Conservation (phyloP, 306 rosid genomes). For the Psophocarpus tetragonolobus region DNA sequence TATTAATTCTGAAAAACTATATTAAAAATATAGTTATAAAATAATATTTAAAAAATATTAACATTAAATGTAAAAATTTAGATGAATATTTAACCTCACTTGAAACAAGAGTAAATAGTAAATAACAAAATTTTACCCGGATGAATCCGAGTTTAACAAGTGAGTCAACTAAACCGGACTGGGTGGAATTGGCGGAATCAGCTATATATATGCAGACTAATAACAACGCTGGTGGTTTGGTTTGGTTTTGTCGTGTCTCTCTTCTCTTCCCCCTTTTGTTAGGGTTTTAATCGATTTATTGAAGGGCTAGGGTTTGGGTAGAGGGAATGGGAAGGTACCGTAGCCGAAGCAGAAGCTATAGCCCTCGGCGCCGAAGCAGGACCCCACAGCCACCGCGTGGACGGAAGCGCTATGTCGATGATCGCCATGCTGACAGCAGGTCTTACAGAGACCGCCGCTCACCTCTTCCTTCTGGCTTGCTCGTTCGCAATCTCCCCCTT, state of each 20-base stretch:
- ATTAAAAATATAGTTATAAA: no score
- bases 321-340: conserved; percentile 68
- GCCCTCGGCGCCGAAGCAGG: conserved; percentile 92
- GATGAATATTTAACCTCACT: no score
- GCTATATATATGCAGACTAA: not conserved
- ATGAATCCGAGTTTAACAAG: not conserved
- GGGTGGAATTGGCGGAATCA: not conserved
- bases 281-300: conserved; percentile 26
- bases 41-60: no score
- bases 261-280: conserved; percentile 35
- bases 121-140: not conserved
- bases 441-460: conserved; percentile 84
- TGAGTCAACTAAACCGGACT: not conserved
- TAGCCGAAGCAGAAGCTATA: conserved; percentile 90
- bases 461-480: conserved; percentile 91
- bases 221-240: not conserved
- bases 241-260: not conserved
- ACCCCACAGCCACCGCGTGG: conserved; percentile 65
- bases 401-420: conserved; percentile 79
- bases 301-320: not conserved
- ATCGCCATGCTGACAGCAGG: conserved; percentile 63
- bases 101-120: no score
- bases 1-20: no score
- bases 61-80: no score
- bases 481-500: conserved; percentile 95